A percentile compares a stretch with the other conserved stretches of the same genome.
These are phyloP conservation scores for Lepiota subincarnata DNA, from an alignment of 768 basidiomycete genomes.

Conservation along the genomic window DNA sequence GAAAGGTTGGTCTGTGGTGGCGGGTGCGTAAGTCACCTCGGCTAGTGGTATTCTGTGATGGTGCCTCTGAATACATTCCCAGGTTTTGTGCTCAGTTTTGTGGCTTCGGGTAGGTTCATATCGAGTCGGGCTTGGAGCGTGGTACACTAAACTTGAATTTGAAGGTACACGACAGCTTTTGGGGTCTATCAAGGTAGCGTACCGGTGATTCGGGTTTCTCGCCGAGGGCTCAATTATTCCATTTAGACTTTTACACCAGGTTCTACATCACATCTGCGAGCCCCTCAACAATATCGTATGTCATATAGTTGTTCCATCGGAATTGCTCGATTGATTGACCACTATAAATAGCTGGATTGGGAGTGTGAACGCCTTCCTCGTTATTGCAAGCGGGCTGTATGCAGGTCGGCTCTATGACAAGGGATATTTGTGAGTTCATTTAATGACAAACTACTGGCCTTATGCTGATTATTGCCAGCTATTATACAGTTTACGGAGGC, in stretches of 20 bases:
- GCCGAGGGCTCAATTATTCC: not conserved
- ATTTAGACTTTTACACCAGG: conserved; percentile 23
- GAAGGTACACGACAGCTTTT: conserved; percentile 22
- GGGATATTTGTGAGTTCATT: conserved; percentile 24
- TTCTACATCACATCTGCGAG: conserved; percentile 19
- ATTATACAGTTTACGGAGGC: conserved; percentile 25
- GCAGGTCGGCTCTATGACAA: conserved; percentile 25
- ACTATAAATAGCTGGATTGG: conserved; percentile 23
- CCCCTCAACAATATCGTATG: conserved; percentile 21
- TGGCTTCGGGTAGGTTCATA: conserved; percentile 18
- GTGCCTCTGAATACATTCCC: not conserved
- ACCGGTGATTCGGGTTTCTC: not conserved
- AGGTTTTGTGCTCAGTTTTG: conserved; percentile 18
- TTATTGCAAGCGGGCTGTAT: conserved; percentile 20
- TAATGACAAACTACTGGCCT: not conserved
- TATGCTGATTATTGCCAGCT: conserved; percentile 15
- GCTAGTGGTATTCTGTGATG: not conserved
- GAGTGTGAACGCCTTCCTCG: conserved; percentile 22
- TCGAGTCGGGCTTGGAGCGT: not conserved
- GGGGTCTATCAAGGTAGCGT: conserved; percentile 23
- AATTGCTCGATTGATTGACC: not conserved
- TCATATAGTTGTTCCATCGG: not conserved
- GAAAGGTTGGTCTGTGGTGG: conserved; percentile 14
- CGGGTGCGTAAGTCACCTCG: conserved; percentile 11
- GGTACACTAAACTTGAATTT: not conserved